Evolutionary conservation across 169 alveolate genomes (phyloP), one percentile per base, ranked within the genome.

Genomic region (Eimeria sp.): DNA sequence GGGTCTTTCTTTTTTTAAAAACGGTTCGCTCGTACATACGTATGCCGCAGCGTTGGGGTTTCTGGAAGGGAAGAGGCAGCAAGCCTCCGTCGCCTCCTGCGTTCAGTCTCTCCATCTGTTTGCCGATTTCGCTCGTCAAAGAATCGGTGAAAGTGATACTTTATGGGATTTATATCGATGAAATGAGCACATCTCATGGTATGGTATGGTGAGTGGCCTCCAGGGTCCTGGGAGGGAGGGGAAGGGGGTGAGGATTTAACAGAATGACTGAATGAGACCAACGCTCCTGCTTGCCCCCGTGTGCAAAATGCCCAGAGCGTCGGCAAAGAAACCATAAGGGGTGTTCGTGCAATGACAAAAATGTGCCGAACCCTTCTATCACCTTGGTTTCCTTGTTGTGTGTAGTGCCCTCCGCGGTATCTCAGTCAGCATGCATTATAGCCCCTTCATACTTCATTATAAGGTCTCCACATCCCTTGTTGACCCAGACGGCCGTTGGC

Each of bases 341-440:
- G 80, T 71, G 54, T 33, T 25, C 54, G 87, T 62, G 23, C 87
- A 49, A 43, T 11, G 87, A 77, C 87, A 77, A 77, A 77, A 52
- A 77, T 49, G 62, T 77, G 87, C 87, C 40, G 30, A 77, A 77
- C 64, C 87, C 66, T 52, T 6, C 27, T 77, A 52, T 25, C 66
- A 52, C 62, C 87, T 77, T 49, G 58, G 66, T 49, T 77, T 49
- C 87, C 58, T 18, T 11, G 33, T 23, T 60, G 40, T 16, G 33
- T 23, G 85, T 43, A 2, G n/a, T 16, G 25, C 11, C 40, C 2
- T 76, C 60, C 60, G 40, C 23, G 3, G 87, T 62, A 52, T 20
- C 58, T 49, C 43, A 16, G 66, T 77, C 87, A 23, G 62, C 6
- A 25, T 77, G 43, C 66, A 46, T 18, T 52, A 46, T 40, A 25